Percentiles rank a stretch among this genome's conserved stretches.
phyloP scores from a whole-genome alignment of 2,329 filamentous ascomycete genomes.

The Pseudopyricularia javanii region DNA sequence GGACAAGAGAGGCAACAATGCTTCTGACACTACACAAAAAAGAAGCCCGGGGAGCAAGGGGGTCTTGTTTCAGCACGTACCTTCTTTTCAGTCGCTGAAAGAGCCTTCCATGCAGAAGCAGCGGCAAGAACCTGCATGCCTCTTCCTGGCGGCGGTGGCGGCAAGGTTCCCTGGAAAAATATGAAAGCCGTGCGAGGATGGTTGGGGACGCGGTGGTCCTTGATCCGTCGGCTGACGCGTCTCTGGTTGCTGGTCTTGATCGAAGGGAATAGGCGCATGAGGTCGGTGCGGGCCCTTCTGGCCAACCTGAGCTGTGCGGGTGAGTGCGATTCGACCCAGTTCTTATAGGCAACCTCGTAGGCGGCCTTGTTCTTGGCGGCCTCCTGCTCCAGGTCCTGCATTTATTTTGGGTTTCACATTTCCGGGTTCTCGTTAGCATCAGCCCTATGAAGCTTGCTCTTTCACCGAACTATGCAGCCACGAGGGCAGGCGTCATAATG shows the following conservation, averaged over 20 bases:
- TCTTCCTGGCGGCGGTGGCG: too few relatives aligned
- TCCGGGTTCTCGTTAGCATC: too few relatives aligned
- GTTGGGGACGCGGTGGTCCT: slow-evolving; percentile 36
- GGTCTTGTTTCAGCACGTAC: slow-evolving; percentile 14
- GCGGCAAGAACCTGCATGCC: slow-evolving; percentile 15
- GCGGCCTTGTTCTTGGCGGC: slow-evolving; percentile 24
- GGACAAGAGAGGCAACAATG: neutral
- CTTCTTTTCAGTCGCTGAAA: slow-evolving; percentile 28
- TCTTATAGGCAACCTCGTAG: slow-evolving; percentile 27
- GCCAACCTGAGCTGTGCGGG: slow-evolving; percentile 27
- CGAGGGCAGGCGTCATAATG: neutral
- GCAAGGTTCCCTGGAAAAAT: slow-evolving; percentile 24
- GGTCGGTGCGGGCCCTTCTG: slow-evolving; percentile 31
- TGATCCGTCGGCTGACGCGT: slow-evolving; percentile 14
- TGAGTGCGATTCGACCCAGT: slow-evolving; percentile 34
- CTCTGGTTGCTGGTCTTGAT: slow-evolving; percentile 8
- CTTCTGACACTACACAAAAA: neutral
- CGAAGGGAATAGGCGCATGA: slow-evolving; percentile 23
- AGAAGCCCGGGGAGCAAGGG: too few relatives aligned
- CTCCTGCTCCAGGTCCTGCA: slow-evolving; percentile 21
- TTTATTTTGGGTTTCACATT: too few relatives aligned
- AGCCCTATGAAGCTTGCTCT: too few relatives aligned
- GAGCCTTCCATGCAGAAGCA: slow-evolving; percentile 26
- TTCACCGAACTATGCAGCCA: too few relatives aligned
- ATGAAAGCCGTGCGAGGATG: slow-evolving; percentile 17